A percentile compares a stretch with the other conserved stretches of the same genome.
Evolutionary conservation across 306 rosid genomes (phyloP).

Genomic region (Geum urbanum): DNA sequence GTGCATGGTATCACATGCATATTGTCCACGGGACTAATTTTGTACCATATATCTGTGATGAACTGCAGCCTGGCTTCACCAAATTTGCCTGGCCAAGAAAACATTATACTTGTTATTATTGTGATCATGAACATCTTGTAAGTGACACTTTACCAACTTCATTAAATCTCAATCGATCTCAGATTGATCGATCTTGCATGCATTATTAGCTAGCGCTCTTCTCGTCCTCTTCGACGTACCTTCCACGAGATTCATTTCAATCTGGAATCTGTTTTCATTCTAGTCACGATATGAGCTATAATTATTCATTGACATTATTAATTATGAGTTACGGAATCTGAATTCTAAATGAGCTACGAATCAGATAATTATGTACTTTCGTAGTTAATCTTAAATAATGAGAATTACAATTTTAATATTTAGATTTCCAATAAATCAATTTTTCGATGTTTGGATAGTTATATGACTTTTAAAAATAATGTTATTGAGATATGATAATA

Average conservation of each 20-base stretch:
- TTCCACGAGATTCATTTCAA: neutral
- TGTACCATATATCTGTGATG: neutral
- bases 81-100: neutral
- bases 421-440: too few species aligned
- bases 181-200: neutral
- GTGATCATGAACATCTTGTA: neutral
- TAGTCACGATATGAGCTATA: neutral
- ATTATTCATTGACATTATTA: neutral
- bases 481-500: too few species aligned
- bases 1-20: slow-evolving; percentile 10
- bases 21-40: neutral
- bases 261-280: neutral
- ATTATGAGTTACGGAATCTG: too few species aligned
- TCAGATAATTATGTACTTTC: too few species aligned
- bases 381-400: too few species aligned
- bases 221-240: too few species aligned
- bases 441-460: too few species aligned
- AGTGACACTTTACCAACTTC: slow-evolving; percentile 7
- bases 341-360: too few species aligned
- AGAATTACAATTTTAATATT: too few species aligned
- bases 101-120: neutral
- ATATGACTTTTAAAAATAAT: too few species aligned
- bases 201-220: too few species aligned
- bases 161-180: neutral
- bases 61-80: neutral